Evolutionary conservation across 2,329 filamentous ascomycete species (phyloP).

Genomic region (Fusarium protoensiforme): DNA sequence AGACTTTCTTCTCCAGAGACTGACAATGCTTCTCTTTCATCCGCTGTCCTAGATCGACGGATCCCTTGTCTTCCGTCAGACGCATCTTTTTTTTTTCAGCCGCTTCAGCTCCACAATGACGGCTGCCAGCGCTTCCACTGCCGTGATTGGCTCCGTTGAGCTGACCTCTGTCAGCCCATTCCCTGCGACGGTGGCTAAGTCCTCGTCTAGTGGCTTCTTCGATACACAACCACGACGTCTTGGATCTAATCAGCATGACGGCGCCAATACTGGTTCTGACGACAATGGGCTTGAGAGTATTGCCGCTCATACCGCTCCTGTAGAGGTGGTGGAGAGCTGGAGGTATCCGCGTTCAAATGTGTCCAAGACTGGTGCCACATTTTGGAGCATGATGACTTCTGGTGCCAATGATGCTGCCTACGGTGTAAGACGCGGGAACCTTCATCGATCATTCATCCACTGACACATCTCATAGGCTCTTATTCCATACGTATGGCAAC

Average conservation of each 20-base stretch:
- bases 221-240: background rate
- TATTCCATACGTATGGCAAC: constrained; percentile 54
- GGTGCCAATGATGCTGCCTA: constrained; percentile 70
- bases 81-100: background rate
- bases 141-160: constrained; percentile 31
- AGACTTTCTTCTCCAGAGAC: background rate
- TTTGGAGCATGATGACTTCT: constrained; percentile 68
- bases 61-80: constrained; percentile 17
- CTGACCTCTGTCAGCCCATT: constrained; percentile 23
- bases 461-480: constrained; percentile 51
- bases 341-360: constrained; percentile 51
- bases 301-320: background rate
- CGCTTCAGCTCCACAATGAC: constrained; percentile 6
- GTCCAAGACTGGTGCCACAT: constrained; percentile 61
- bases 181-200: constrained; percentile 2
- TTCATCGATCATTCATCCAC: background rate
- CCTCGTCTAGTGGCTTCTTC: background rate
- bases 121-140: constrained; percentile 22
- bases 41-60: background rate
- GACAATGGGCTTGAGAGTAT: constrained; percentile 17
- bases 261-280: background rate
- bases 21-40: background rate
- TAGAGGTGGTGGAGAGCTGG: constrained; percentile 28
- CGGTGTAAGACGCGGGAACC: constrained; percentile 55
- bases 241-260: background rate